A percentile compares a stretch with the other conserved stretches of the same genome.
phyloP scores from a whole-genome alignment of 495 filamentous ascomycete genomes.

The Thozetella sp. region DNA sequence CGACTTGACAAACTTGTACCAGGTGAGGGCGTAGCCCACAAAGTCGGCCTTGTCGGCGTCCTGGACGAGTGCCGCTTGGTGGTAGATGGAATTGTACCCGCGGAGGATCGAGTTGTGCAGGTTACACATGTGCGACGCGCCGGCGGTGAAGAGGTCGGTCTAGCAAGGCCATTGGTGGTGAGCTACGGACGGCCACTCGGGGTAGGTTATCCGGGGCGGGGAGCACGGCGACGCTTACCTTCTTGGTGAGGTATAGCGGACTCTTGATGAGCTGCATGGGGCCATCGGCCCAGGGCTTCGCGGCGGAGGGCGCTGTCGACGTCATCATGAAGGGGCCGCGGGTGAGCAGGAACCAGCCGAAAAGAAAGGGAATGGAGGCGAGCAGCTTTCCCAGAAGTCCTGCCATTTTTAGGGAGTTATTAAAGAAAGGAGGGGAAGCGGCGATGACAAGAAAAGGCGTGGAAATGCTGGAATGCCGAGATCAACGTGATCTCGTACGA shows the following conservation, averaged over 20 bases:
- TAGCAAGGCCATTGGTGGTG: conserved; percentile 8
- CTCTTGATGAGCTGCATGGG: conserved; percentile 49
- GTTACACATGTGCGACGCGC: conserved; percentile 60
- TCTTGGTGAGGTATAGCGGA: conserved; percentile 44
- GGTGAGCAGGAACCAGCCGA: conserved; percentile 18
- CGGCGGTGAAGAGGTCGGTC: conserved; percentile 52
- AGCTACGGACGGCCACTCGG: too few relatives aligned
- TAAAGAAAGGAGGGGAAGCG: background rate
- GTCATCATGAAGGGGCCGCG: conserved; percentile 44
- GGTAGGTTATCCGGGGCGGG: background rate
- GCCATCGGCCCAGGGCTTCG: conserved; percentile 47
- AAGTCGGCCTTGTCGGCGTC: conserved; percentile 48
- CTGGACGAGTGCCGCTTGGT: conserved; percentile 42
- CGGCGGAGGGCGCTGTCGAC: conserved; percentile 24
- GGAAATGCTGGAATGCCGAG: background rate
- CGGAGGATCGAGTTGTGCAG: conserved; percentile 62
- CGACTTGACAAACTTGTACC: conserved; percentile 52
- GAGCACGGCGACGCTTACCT: conserved; percentile 21
- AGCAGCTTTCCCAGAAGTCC: background rate
- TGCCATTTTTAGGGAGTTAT: background rate
- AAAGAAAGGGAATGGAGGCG: conserved; percentile 29
- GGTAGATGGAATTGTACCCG: conserved; percentile 61
- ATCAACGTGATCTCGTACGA: conserved; percentile 4
- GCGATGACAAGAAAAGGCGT: background rate
- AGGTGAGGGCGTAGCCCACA: conserved; percentile 49